A percentile compares a stretch with the other conserved stretches of the same genome.
phyloP scores from a whole-genome alignment of 495 filamentous ascomycete species.

The Podospora bellae-mahoneyi region DNA sequence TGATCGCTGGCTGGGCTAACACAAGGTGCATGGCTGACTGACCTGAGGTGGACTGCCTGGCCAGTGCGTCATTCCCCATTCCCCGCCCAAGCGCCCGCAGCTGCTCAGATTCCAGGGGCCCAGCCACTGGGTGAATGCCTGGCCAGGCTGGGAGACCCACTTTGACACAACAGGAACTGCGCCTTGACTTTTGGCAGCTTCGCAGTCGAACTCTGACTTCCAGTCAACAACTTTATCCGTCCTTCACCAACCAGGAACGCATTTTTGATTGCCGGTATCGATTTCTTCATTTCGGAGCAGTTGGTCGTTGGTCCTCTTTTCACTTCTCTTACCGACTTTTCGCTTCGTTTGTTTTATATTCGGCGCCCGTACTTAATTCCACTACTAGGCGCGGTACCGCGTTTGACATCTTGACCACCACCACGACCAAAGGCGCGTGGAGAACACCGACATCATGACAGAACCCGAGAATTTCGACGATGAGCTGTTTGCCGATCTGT shows the following conservation, averaged over 20 bases:
- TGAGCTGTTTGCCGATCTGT: constrained; percentile 98
- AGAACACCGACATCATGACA: constrained; percentile 55
- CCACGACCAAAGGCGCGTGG: constrained; percentile 7
- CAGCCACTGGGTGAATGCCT: background rate
- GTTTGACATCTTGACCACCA: constrained; percentile 8
- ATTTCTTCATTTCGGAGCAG: background rate
- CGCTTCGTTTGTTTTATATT: background rate
- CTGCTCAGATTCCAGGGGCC: background rate
- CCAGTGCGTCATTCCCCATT: constrained; percentile 4
- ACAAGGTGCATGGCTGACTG: background rate
- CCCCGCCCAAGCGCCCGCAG: background rate
- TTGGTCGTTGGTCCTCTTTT: background rate
- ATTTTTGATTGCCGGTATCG: background rate
- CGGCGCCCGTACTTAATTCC: background rate
- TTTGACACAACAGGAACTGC: background rate
- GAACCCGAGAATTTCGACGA: constrained; percentile 91
- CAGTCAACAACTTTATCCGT: background rate
- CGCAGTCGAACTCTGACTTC: background rate
- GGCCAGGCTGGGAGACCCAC: background rate
- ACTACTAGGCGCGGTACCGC: constrained; percentile 2
- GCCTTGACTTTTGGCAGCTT: background rate
- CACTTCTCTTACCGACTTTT: background rate
- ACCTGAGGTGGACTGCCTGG: background rate
- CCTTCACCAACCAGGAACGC: background rate
- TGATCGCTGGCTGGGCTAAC: background rate